phyloP scores from a whole-genome alignment of 2,329 filamentous ascomycete species.

The Apiospora malaysiana region DNA sequence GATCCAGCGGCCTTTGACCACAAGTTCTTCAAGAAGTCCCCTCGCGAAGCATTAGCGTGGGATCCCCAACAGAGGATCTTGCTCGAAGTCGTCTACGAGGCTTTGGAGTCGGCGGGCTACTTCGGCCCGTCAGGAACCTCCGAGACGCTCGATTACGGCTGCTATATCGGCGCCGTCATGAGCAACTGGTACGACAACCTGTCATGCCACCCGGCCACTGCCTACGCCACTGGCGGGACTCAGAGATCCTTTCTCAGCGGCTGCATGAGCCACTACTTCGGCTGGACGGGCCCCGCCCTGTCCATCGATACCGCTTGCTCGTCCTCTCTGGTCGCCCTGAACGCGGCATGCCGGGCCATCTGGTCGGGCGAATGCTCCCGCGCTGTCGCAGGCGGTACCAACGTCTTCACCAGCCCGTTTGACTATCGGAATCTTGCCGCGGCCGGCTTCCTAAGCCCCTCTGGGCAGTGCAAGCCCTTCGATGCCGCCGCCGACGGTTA shows the following conservation, averaged over 20 bases:
- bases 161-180: constrained; percentile 43
- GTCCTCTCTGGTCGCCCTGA: constrained; percentile 43
- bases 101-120: constrained; percentile 36
- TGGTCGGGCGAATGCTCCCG: constrained; percentile 37
- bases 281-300: constrained; percentile 41
- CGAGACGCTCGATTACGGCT: constrained; percentile 38
- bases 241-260: constrained; percentile 37
- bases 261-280: constrained; percentile 42
- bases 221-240: constrained; percentile 42
- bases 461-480: constrained; percentile 40
- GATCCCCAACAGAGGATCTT: constrained; percentile 32
- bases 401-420: constrained; percentile 39
- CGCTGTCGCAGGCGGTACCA: constrained; percentile 44
- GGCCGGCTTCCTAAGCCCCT: constrained; percentile 37
- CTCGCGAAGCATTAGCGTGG: constrained; percentile 29
- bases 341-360: constrained; percentile 44
- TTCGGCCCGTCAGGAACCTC: constrained; percentile 22
- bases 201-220: constrained; percentile 41
- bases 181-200: constrained; percentile 50
- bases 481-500: constrained; percentile 57
- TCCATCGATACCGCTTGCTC: constrained; percentile 46
- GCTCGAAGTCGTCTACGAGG: constrained; percentile 33
- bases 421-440: constrained; percentile 35
- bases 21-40: constrained; percentile 33
- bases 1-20: constrained; percentile 36